Base-by-base conservation (phyloP, 495 filamentous ascomycete species). In the Corynascus novoguineensis region DNA sequence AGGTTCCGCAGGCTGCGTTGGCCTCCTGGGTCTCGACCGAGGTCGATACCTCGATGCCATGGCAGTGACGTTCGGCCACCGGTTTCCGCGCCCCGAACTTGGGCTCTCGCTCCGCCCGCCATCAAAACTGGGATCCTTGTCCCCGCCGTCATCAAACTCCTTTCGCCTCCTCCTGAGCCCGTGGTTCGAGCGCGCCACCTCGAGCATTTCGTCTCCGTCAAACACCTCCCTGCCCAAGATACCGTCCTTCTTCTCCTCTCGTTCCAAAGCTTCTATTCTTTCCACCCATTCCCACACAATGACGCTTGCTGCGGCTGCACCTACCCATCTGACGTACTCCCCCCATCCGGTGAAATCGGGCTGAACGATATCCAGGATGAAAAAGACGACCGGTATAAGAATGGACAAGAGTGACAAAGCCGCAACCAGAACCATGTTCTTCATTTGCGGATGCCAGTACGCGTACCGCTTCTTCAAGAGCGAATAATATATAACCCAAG, bases 221-320 rank as follows among this genome's bases (percentile, higher is more conserved):
- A 97, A 97, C 0, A 97, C 83, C 66, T 98, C 93, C 58, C 93
- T 77, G 19, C 93, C 93, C 4, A 98, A 77, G 24, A 98, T 92
- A 9, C 93, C 95, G 58, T 96, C 93, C 69, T 95, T 96, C 64
- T 89, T 89, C 63, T 98, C 93, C 65, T 98, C 92, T 50, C 93
- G 82, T 71, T 98, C 93, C 47, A 98, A 73, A 0, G 90, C 90
- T 68, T 98, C 93, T 51, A 98, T 98, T n/a, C 95, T 81, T 69
- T 98, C 93, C 17, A 98, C 93, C 93, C 93, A 98, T 70, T 98
- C 93, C 93, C 93, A 98, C 1, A 98, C 93, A 15, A 97, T 87
- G 19, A 97, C 93, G 73, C 91, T 96, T 8, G 93, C 95, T 2
- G 91, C 90, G 0, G 92, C 91, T 1, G 95, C 93, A 29, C 93